phyloP scores from a whole-genome alignment of 306 rosid species.

The Fragaria ananassa region DNA sequence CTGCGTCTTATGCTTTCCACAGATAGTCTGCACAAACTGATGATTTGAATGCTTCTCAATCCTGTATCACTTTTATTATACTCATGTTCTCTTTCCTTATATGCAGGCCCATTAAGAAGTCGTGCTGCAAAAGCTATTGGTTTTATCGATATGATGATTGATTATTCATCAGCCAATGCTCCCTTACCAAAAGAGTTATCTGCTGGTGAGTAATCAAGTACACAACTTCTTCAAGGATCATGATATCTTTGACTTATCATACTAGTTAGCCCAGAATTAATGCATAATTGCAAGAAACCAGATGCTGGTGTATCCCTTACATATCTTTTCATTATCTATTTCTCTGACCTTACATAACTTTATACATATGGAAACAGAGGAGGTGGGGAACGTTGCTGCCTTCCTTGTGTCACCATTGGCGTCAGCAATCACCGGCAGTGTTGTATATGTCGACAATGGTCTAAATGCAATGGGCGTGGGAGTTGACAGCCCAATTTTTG shows the following conservation, averaged over 20 bases:
- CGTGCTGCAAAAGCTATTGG: constrained; percentile 99
- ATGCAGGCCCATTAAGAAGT: constrained; percentile 81
- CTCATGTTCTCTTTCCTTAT: background rate
- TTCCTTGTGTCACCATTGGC: constrained; percentile 82
- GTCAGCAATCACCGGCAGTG: constrained; percentile 79
- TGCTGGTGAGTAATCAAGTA: constrained; percentile 52
- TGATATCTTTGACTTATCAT: background rate
- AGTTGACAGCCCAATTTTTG: constrained; percentile 58
- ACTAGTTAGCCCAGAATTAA: background rate
- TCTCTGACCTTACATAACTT: background rate
- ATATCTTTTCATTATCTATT: background rate
- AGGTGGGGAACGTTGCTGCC: constrained; percentile 82
- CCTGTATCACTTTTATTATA: background rate
- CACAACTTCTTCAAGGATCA: background rate
- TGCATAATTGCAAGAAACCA: background rate
- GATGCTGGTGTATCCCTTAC: background rate
- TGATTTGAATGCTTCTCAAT: background rate
- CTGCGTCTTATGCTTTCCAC: background rate
- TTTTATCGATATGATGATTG: constrained; percentile 88
- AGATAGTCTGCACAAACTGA: background rate
- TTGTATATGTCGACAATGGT: constrained; percentile 78
- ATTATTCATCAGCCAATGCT: constrained; percentile 78
- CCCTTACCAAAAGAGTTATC: constrained; percentile 83
- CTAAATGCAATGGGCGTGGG: constrained; percentile 90
- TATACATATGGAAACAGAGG: constrained; percentile 49